Evolutionary conservation across 257 asterid genomes (phyloP), one percentile per base, ranked within the genome.

Genomic region (Capsicum chinense): DNA sequence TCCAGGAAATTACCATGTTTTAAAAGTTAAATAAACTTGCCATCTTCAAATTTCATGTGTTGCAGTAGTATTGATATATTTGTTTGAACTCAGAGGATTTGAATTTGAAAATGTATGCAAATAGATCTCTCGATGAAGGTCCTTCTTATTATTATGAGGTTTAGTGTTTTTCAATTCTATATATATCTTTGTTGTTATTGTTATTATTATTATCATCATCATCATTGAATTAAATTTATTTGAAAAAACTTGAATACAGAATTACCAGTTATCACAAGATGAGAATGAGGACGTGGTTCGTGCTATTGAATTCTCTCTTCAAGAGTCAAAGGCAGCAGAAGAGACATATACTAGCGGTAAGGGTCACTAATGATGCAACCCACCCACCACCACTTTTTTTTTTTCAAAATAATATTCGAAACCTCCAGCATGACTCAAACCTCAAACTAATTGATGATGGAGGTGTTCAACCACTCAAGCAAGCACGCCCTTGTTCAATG

Each of bases 51-150:
- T 78, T 76, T 26, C n/a, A 54, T 54, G 50, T 15, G 33, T 54
- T 54, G 64, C 33, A 78, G 48, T 56, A 26, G 26, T 9, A 8
- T 56, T 76, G 48, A 50, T 76, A 54, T 76, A 52, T 52, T 76
- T 50, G 21, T 50, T 76, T 50, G n/a, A 21, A 50, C 26, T 52
- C 26, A 76, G 26, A 54, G 15, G 26, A 54, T 78, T 5, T 7
- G 4, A 33, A 9, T 50, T 9, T 16, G 33, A 54, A 78, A 54
- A 78, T 78, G 82, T 26, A 16, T 14, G 62, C 82, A 21, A 78
- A 54, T 54, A 54, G 82, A 78, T 54, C 7, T 64, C 9, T 7
- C 64, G 82, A 78, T 78, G 82, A 54, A 78, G 82, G 82, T 78
- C 82, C 82, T 78, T 78, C 82, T 54, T 78, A 39, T 54, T 78